Evolutionary conservation across 805 yeast species (phyloP), one percentile per base, ranked within the genome.

Genomic region (Ogataea salicorniae): DNA sequence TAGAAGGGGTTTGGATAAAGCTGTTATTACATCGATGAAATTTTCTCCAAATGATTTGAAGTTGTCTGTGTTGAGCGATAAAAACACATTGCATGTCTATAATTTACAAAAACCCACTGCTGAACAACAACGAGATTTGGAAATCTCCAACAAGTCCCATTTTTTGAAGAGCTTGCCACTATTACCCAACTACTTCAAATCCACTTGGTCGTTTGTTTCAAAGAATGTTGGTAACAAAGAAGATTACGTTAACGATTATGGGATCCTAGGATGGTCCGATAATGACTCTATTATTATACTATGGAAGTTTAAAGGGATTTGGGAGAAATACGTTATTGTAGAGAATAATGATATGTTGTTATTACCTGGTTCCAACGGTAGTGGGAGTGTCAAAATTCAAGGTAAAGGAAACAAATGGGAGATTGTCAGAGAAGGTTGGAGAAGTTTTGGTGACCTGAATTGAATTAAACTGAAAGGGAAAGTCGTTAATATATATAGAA

Each of bases 141-240:
- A 53, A 26, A 56, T 62, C 42, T 56, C 60, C 45, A 80, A 82
- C 57, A 73, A 87, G 49, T 77, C 80, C 18, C 96, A 89, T 63
- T 58, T 87, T 20, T 70, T 91, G 43, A 77, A 79, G 45, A 77
- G 72, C 41, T 52, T 85, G 9, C 88, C 90, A 13, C 55, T 77
- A 1, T 72, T 88, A 43, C 63, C 68, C 7, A 73, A 75, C 42
- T 90, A 90, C 62, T 86, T 91, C 65, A 80, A 84, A 44, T 83
- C 92, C 2, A 84, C 86, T 15, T 91, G 97, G 97, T 83, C 94
- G 37, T 87, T 85, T 68, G 87, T 88, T 44, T 84, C 92, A 0
- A 72, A 80, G 15, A 84, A 87, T 56, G 74, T 79, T 17, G 64
- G 60, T 23, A 55, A 55, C 36, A 68, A 67, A 46, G 66, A 69